phyloP scores from a whole-genome alignment of 352 stramenopile genomes.

The Pythium sukuiense region DNA sequence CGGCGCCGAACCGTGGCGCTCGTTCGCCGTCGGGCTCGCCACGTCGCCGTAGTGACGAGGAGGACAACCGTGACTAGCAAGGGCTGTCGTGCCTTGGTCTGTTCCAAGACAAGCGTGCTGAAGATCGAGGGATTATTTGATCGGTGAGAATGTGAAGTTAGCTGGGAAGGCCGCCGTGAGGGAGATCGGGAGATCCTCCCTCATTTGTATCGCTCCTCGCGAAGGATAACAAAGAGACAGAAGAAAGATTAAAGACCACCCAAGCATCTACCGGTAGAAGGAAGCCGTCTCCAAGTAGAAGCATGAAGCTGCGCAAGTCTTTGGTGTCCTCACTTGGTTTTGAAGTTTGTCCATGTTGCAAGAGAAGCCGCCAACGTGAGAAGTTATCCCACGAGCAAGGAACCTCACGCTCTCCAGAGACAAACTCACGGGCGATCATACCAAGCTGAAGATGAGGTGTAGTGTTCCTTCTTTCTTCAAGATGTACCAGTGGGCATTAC shows the following conservation, averaged over 20 bases:
- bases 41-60: slow-evolving; percentile 31
- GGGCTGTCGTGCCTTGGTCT: not conserved
- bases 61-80: slow-evolving; percentile 36
- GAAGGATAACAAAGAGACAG: slow-evolving; percentile 8
- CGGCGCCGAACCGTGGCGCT: slow-evolving; percentile 28
- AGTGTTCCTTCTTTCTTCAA: too few species aligned
- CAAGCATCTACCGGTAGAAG: slow-evolving; percentile 1
- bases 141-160: not conserved
- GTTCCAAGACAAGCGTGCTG: not conserved
- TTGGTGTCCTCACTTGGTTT: slow-evolving; percentile 6
- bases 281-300: slow-evolving; percentile 4
- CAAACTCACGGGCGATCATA: not conserved
- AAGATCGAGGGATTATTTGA: not conserved
- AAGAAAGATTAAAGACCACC: slow-evolving; percentile 1
- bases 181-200: too few species aligned
- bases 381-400: too few species aligned
- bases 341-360: not conserved
- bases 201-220: not conserved
- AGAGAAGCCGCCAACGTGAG: not conserved
- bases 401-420: not conserved
- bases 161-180: too few species aligned
- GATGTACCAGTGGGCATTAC: too few species aligned
- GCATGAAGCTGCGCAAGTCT: slow-evolving; percentile 7
- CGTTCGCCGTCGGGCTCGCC: slow-evolving; percentile 65
- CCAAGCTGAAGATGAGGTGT: too few species aligned